Evolutionary conservation across 257 asterid species (phyloP).

Genomic region (Thymus quinquecostatus): DNA sequence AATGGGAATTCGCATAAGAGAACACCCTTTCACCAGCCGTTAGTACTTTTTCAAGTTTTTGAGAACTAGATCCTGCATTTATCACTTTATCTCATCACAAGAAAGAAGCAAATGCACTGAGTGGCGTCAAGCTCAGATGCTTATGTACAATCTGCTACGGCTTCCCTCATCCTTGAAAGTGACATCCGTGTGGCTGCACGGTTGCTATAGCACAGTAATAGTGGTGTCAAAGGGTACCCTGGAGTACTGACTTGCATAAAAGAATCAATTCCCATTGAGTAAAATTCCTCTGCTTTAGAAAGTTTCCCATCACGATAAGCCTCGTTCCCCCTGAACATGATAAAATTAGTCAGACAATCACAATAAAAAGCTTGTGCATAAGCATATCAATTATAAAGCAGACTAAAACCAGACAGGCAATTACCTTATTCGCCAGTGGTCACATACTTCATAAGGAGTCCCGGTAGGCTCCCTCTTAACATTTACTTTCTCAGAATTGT

Average conservation of each 20-base stretch:
- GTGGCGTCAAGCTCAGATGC: slow-evolving; percentile 62
- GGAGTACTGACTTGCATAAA: slow-evolving; percentile 34
- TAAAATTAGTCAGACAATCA: slow-evolving; percentile 19
- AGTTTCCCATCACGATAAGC: slow-evolving; percentile 75
- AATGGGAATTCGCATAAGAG: too few relatives aligned
- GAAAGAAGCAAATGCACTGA: too few relatives aligned
- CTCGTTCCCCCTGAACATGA: slow-evolving; percentile 79
- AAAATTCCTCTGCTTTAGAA: slow-evolving; percentile 77
- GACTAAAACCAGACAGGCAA: slow-evolving; percentile 20
- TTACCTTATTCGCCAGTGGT: slow-evolving; percentile 88
- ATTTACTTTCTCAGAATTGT: slow-evolving; percentile 41
- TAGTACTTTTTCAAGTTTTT: too few relatives aligned
- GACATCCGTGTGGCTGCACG: slow-evolving; percentile 97
- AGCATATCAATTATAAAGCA: slow-evolving; percentile 23
- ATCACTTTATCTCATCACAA: too few relatives aligned
- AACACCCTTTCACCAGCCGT: too few relatives aligned
- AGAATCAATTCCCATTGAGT: slow-evolving; percentile 73
- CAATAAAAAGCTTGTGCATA: slow-evolving; percentile 24
- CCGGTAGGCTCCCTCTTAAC: slow-evolving; percentile 43
- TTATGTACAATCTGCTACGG: slow-evolving; percentile 75
- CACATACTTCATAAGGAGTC: slow-evolving; percentile 52
- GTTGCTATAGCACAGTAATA: slow-evolving; percentile 88
- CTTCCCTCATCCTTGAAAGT: slow-evolving; percentile 85
- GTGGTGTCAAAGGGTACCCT: slow-evolving; percentile 52
- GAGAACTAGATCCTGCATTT: too few relatives aligned